These are phyloP conservation scores for Verticillium zaregamsianum DNA, from an alignment of 2,329 filamentous ascomycete species.

Conservation along the genomic window DNA sequence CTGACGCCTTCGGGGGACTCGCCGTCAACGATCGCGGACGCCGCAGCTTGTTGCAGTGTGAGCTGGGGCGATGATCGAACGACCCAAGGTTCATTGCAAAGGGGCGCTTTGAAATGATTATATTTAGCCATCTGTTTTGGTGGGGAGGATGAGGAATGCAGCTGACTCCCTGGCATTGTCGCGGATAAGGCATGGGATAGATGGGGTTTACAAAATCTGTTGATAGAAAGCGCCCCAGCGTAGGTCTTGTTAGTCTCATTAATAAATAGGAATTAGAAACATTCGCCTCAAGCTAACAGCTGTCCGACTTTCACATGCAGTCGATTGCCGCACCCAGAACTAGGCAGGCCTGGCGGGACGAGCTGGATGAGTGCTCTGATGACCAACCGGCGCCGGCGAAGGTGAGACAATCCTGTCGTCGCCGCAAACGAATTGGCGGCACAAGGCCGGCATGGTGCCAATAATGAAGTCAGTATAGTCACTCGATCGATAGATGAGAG, in stretches of 20 bases:
- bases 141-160: neutral
- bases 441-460: neutral
- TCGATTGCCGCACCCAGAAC: neutral
- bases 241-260: too few relatives aligned
- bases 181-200: neutral
- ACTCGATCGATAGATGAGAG: neutral
- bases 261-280: too few relatives aligned
- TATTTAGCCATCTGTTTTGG: neutral
- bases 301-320: too few relatives aligned
- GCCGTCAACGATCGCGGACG: neutral
- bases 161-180: neutral
- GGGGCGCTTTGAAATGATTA: neutral
- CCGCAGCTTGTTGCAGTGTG: neutral
- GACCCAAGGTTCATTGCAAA: neutral
- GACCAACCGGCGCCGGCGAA: neutral
- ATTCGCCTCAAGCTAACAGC: too few relatives aligned
- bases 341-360: neutral
- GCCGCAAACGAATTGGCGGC: neutral
- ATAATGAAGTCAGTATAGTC: too few relatives aligned
- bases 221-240: neutral
- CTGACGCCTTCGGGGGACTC: neutral
- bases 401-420: neutral
- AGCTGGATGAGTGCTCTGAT: neutral
- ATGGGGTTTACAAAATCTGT: neutral
- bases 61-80: neutral